phyloP scores from a whole-genome alignment of 768 basidiomycete species.

The Dioszegia hungarica region DNA sequence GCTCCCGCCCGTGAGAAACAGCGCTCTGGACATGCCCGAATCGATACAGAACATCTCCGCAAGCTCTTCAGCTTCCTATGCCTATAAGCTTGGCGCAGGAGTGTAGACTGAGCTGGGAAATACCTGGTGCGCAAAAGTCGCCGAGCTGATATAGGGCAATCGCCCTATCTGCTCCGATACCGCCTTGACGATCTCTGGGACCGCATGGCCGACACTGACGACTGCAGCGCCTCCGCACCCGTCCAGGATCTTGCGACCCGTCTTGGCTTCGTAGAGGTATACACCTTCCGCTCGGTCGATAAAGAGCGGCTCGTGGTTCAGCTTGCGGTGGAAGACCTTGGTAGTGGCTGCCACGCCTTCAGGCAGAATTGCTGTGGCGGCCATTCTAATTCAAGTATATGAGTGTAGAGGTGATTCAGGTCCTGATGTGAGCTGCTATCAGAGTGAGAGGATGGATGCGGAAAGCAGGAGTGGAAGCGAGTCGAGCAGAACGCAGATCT shows the following conservation, averaged over 20 bases:
- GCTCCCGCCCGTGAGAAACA: slow-evolving; percentile 71
- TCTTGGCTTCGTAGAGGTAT: slow-evolving; percentile 64
- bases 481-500: too few species aligned
- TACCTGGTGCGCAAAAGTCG: slow-evolving; percentile 7
- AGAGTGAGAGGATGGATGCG: too few species aligned
- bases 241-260: slow-evolving; percentile 65
- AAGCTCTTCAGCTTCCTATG: slow-evolving; percentile 65
- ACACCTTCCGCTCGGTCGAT: slow-evolving; percentile 54
- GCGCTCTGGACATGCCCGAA: slow-evolving; percentile 59
- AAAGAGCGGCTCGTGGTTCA: slow-evolving; percentile 12
- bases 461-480: too few species aligned
- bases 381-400: background rate
- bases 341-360: background rate
- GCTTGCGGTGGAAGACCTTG: slow-evolving; percentile 16
- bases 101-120: background rate
- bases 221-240: slow-evolving; percentile 84
- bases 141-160: slow-evolving; percentile 9
- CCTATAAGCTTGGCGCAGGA: background rate
- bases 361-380: background rate
- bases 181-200: slow-evolving; percentile 59
- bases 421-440: too few species aligned
- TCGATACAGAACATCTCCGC: slow-evolving; percentile 59
- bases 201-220: slow-evolving; percentile 66
- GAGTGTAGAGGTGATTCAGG: too few species aligned
- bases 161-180: slow-evolving; percentile 9